phyloP scores from a whole-genome alignment of 257 asterid species.

The Lycium ferocissimum region DNA sequence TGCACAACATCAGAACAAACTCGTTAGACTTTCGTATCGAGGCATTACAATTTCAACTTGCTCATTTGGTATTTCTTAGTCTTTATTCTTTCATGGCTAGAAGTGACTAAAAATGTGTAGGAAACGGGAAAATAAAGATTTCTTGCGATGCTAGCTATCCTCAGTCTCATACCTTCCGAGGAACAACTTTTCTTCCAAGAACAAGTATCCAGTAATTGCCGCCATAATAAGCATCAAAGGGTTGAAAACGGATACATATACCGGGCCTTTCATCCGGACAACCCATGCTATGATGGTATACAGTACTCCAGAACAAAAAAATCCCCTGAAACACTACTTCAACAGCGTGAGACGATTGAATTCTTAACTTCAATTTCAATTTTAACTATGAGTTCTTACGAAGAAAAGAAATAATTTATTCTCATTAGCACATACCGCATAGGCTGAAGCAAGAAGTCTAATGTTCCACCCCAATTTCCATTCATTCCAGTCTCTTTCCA shows the following conservation, averaged over 20 bases:
- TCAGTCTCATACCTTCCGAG: conserved; percentile 60
- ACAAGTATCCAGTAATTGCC: conserved; percentile 59
- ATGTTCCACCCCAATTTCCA: conserved; percentile 78
- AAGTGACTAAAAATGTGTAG: background rate
- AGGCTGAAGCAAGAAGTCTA: conserved; percentile 56
- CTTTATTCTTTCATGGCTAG: background rate
- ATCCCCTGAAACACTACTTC: conserved; percentile 52
- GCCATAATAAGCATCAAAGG: conserved; percentile 72
- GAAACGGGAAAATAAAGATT: background rate
- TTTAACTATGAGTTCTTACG: background rate
- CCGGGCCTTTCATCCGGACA: conserved; percentile 73
- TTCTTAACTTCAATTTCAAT: background rate
- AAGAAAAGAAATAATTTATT: background rate
- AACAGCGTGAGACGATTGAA: background rate
- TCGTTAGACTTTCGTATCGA: background rate
- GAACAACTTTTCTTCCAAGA: conserved; percentile 61
- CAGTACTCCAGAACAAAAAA: conserved; percentile 59
- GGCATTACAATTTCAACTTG: background rate
- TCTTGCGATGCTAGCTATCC: too few species aligned
- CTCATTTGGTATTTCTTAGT: too few species aligned
- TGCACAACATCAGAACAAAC: background rate
- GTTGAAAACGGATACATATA: conserved; percentile 68
- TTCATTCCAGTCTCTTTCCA: conserved; percentile 55
- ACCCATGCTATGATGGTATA: conserved; percentile 53
- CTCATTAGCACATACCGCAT: conserved; percentile 47